Conservation (phyloP, 192 early-diverging fungal species). For the Endogone sp. region DNA sequence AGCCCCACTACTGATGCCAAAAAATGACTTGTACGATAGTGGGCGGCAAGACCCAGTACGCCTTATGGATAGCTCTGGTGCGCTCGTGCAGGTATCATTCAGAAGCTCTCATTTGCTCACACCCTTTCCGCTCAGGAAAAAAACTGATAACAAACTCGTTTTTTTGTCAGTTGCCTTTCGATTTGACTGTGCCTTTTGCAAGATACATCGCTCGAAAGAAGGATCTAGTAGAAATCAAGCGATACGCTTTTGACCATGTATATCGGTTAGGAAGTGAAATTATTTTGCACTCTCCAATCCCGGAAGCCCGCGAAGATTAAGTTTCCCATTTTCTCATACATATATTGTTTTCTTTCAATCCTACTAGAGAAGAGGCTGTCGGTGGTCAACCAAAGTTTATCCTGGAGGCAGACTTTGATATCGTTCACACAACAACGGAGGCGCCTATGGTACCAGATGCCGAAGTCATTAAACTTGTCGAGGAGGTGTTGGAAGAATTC, state of each 20-base stretch:
- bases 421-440: conserved; percentile 58
- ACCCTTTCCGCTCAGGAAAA: no score
- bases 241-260: conserved; percentile 82
- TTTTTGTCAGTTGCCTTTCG: conserved; percentile 64
- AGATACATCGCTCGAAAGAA: conserved; percentile 73
- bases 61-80: conserved; percentile 79
- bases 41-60: conserved; percentile 67
- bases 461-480: conserved; percentile 82
- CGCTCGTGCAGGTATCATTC: conserved; percentile 56
- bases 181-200: conserved; percentile 91
- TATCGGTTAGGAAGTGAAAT: conserved; percentile 45
- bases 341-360: not conserved
- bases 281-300: no score
- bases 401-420: conserved; percentile 88
- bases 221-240: conserved; percentile 67
- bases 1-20: conserved; percentile 81
- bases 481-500: conserved; percentile 65
- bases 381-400: conserved; percentile 83
- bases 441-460: conserved; percentile 77
- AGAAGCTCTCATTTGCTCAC: no score
- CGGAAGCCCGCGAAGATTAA: no score
- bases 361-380: conserved; percentile 57
- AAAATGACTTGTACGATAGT: conserved; percentile 59
- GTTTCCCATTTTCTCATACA: no score
- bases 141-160: no score